Evolutionary conservation across 2,329 filamentous ascomycete genomes (phyloP).

Genomic region (Byssothecium circinans): DNA sequence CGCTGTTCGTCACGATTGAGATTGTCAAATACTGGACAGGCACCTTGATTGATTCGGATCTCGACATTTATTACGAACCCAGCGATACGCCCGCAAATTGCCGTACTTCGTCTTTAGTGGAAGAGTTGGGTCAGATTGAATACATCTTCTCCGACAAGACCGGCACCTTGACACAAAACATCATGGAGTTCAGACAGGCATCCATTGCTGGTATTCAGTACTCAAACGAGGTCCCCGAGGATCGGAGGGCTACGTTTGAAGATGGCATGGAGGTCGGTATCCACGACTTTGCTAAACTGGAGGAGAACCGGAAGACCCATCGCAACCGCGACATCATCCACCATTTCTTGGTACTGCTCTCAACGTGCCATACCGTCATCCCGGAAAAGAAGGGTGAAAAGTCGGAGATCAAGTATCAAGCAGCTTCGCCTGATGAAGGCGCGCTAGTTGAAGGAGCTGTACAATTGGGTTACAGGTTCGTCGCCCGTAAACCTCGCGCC

Average conservation of each 20-base stretch:
- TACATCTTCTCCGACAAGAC: constrained; percentile 99
- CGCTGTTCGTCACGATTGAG: constrained; percentile 95
- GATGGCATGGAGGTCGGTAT: constrained; percentile 78
- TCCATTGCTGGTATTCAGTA: constrained; percentile 94
- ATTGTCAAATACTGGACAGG: constrained; percentile 98
- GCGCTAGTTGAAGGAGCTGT: constrained; percentile 93
- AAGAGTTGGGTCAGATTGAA: constrained; percentile 96
- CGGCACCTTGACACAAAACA: constrained; percentile 93
- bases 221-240: constrained; percentile 87
- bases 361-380: constrained; percentile 96
- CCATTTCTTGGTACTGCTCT: constrained; percentile 83
- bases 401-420: constrained; percentile 92
- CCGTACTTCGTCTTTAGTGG: constrained; percentile 91
- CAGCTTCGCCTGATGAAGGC: constrained; percentile 94
- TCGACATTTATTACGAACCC: constrained; percentile 97
- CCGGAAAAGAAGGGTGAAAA: constrained; percentile 82
- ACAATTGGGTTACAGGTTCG: constrained; percentile 82
- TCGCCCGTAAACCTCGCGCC: constrained; percentile 82
- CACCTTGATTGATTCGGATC: constrained; percentile 95
- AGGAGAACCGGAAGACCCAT: constrained; percentile 67
- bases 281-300: constrained; percentile 78
- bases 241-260: constrained; percentile 76
- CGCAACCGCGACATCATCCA: constrained; percentile 64
- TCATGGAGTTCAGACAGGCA: constrained; percentile 98
- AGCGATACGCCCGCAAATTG: constrained; percentile 95